Evolutionary conservation across 345 rosid genomes (phyloP), one percentile per base, ranked within the genome.

Genomic region (Eucalyptus leucophloia): DNA sequence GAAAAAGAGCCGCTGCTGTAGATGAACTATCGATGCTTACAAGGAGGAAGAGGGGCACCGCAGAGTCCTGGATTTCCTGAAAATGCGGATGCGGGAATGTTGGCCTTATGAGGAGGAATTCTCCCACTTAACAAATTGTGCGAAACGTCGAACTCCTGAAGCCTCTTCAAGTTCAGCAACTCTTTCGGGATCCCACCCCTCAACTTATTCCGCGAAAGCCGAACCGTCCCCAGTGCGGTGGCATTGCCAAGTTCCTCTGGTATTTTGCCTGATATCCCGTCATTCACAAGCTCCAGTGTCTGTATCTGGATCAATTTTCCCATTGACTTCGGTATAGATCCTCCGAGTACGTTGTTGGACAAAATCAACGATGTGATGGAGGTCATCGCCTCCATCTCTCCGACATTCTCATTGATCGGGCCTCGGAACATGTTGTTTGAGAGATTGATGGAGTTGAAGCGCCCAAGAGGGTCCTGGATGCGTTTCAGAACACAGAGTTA

Each of bases 21-120:
- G 83, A 77, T 77, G 47, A 77, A 37, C 30, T 54, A 88, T 86
- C 90, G 90, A 12, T 56, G 85, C 62, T 90, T 90, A 51, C 97
- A 94, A 83, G 95, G 94, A 47, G 93, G 94, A 90, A 95, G 95
- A 37, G 96, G 95, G 85, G 89, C 49, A 32, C 93, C 96, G 85
- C 96, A 95, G 81, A 94, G 92, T 14, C 94, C 94, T 51, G 89
- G 90, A 88, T 94, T 95, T 50, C 92, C 89, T 81, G 47, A 45
- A 87, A 94, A 94, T 9, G 94, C 91, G 86, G 94, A 93, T 3
- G 60, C 94, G 23, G 96, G 95, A 87, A 95, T 83, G 9, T 12
- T 87, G 86, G 89, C 91, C 83, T 88, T 91, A 51, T 95, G 96
- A 37, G 91, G 88, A 30, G 94, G 96, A 86, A 95, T 95, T 60